Base-by-base conservation (phyloP, 2,329 filamentous ascomycete genomes). In the Tympanopsis confertula region DNA sequence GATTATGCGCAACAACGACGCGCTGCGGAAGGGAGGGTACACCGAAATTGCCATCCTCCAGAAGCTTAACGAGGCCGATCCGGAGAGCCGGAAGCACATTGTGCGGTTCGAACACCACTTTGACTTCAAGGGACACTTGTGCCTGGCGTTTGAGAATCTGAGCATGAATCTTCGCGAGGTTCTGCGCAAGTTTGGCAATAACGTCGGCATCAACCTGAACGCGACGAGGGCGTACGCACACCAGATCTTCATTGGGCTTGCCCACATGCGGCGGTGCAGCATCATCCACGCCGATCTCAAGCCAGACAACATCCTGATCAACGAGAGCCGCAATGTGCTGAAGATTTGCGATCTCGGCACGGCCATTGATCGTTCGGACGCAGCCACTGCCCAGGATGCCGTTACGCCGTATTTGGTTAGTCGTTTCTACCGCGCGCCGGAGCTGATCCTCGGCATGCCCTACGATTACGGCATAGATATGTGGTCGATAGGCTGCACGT, bases 341-440 rank as follows among this genome's bases (percentile, higher is more conserved):
- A 98, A 98, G 59, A 85, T 98, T 39, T 95, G 88, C 57, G 91
- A 98, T 68, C 63, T 98, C 53, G 91, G 91, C 38, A 96, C 91
- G n/a, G 91, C 91, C 20, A 89, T 89, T 40, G 84, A 94, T 51
- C 79, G 82, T 39, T 82, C 84, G 12, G 91, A 98, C 49, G 73
- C 73, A 2, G 72, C 71, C 14, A 76, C 71, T 13, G 69, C 70
- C 7, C 70, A 76, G 41, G 91, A 84, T 45, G 86, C 94, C 51
- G 83, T 94, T 44, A 94, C 87, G 1, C 87, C 87, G 12, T 96
- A 96, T 54, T 78, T 98, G 2, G 87, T 96, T 53, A 95, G 87
- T 63, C 82, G 91, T 39, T 98, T 96, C 62, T 98, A 98, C 57
- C 82, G 91, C 43, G 91, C 91, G 3, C 91, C 91, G 2, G 91